phyloP scores from a whole-genome alignment of 2,329 filamentous ascomycete species.

The Penicillium sp. region DNA sequence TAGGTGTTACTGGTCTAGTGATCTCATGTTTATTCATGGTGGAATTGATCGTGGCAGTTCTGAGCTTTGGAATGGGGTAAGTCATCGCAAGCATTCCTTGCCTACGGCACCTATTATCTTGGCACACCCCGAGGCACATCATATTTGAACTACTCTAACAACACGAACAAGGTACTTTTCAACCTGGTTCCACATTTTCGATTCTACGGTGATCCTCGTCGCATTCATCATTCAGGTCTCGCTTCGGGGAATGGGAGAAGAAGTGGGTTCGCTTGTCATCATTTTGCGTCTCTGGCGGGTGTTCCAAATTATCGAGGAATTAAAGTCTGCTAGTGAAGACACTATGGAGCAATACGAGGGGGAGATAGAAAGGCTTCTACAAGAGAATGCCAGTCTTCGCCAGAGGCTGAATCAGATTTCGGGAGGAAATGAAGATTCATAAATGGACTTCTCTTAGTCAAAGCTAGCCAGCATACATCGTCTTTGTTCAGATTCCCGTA shows the following conservation, averaged over 20 bases:
- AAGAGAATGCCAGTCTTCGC: constrained; percentile 17
- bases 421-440: not conserved
- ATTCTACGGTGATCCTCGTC: constrained; percentile 66
- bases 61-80: constrained; percentile 67
- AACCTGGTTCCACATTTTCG: constrained; percentile 68
- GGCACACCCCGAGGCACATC: not conserved
- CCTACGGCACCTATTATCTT: not conserved
- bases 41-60: constrained; percentile 65
- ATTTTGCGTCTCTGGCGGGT: constrained; percentile 71
- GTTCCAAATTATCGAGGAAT: constrained; percentile 73
- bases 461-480: not conserved
- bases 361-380: constrained; percentile 52
- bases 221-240: constrained; percentile 68
- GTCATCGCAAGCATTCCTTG: constrained; percentile 31
- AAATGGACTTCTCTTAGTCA: not conserved
- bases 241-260: constrained; percentile 58
- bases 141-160: constrained; percentile 5
- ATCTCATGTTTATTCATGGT: constrained; percentile 70
- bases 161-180: constrained; percentile 58
- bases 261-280: constrained; percentile 63
- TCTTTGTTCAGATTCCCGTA: not conserved
- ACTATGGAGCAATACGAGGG: constrained; percentile 64
- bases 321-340: constrained; percentile 67
- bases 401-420: constrained; percentile 9
- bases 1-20: constrained; percentile 61